Evolutionary conservation across 345 rosid species (phyloP), one percentile per base, ranked within the genome.

Genomic region (Moricandia arvensis): DNA sequence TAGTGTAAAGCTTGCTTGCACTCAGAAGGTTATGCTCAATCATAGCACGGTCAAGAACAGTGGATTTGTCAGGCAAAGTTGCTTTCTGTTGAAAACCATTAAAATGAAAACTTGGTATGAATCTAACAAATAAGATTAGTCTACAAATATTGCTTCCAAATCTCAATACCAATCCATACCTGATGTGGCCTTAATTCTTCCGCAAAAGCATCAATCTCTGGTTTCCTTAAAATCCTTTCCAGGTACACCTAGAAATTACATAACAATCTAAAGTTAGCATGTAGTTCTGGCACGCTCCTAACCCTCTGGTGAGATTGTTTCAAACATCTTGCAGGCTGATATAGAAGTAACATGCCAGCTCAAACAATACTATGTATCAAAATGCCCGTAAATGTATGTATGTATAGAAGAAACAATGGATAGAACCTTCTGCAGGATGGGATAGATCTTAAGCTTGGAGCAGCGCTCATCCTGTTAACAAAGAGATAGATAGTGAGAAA

Each of bases 21-120:
- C 99, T 95, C 58, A 88, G 83, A 77, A 95, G 96, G 77, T 92
- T 92, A 80, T 95, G 99, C 86, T 95, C 98, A 80, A 95, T 95
- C 97, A 92, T 90, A 63, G 99, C 97, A 31, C 98, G 93, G 72
- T 90, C 99, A 75, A 95, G 86, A 68, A 92, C 97, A 3, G 98
- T 95, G 72, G 93, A 92, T 78, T 89, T 95, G 81, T 95, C 97
- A 7, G 99, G 96, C 76, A 95, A 80, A 57, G 79, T 80, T n/a
- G 98, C 98, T 89, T 95, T 90, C 97, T 95, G 91, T 76, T 74
- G 5, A 34, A 71, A 53, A 74, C 2, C 58, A 80, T 81, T 27
- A 75, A 62, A 68, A 35, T 7, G 11, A 53, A 69, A 33, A 24
- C 15, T 31, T 55, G 49, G 13, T 55, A 27, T 55, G 55, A 66